These are phyloP conservation scores for Xylaria cubensis DNA, from an alignment of 495 filamentous ascomycete species.

Conservation along the genomic window DNA sequence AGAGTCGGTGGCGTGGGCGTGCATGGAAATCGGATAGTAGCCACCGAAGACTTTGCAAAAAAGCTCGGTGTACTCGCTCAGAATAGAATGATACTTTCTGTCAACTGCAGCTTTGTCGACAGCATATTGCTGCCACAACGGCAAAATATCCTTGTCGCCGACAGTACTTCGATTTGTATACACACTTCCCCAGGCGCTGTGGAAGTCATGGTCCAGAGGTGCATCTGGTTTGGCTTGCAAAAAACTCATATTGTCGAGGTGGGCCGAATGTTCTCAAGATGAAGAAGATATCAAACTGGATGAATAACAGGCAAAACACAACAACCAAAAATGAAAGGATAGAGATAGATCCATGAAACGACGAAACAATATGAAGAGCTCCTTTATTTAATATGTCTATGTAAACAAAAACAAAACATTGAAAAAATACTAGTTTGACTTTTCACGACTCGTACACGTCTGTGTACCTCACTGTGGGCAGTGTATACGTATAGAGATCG, in stretches of 20 bases:
- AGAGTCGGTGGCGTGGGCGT: slow-evolving; percentile 25
- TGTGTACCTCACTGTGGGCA: background rate
- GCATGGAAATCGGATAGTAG: slow-evolving; percentile 30
- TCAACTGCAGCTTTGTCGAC: slow-evolving; percentile 24
- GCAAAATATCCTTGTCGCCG: slow-evolving; percentile 20
- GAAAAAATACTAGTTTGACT: background rate
- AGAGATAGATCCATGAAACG: background rate
- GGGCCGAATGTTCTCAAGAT: background rate
- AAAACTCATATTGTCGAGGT: background rate
- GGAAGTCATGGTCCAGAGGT: slow-evolving; percentile 26
- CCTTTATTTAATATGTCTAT: background rate
- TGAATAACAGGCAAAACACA: background rate
- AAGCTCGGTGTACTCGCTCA: slow-evolving; percentile 26
- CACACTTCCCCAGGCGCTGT: slow-evolving; percentile 26
- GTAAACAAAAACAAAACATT: background rate
- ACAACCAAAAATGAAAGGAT: background rate
- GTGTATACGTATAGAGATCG: background rate
- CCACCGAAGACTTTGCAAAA: slow-evolving; percentile 22
- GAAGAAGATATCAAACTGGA: too few relatives aligned
- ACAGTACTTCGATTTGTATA: slow-evolving; percentile 29
- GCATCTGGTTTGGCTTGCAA: background rate
- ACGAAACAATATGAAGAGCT: background rate
- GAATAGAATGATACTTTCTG: slow-evolving; percentile 24
- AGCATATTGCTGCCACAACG: slow-evolving; percentile 23
- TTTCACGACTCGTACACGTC: background rate